Base-by-base conservation (phyloP, 208 protist genomes). In the Acanthamoeba royreba region DNA sequence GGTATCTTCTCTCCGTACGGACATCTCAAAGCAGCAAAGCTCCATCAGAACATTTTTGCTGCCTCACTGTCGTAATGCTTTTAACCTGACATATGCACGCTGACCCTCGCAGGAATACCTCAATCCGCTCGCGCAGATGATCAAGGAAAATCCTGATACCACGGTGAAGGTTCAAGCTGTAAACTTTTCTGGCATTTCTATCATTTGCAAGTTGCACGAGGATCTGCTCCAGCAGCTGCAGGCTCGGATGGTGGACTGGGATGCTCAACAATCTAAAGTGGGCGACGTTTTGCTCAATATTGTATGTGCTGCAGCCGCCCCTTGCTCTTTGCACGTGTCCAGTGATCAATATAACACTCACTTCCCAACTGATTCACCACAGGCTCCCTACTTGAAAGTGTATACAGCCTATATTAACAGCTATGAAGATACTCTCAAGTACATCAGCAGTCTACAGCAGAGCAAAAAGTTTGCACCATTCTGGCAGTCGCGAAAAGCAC, bases 361-460 rank as follows among this genome's bases (percentile, higher is more conserved):
- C 0, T 74, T 40, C 17, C 22, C 63, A 74, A 35, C 33, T 74
- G 63, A 28, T 38, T 74, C 33, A 28, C 22, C 33, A 49, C 74
- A 85, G 74, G 74, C 74, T 22, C 74, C 74, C 5, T 85, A n/a
- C 74, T 25, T 85, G 5, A 85, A 85, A n/a, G 43, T 85, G 0
- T 85, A 85, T 43, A 85, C 74, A 43, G 43, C 38, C 38, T 85
- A 85, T 25, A 43, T 85, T n/a, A 85, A 85, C 74, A 85, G 52
- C 74, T 85, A 85, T 38, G 74, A 85, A 13, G 25, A 19, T 13
- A 35, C 74, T 0, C 11, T 85, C 25, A 85, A 85, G 43, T 35
- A n/a, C 43, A 7, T 85, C 17, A 35, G 25, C 15, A 31, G 43
- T n/a, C 28, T 85, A 4, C 74, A 85, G 22, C 38, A 85, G 74